These are phyloP conservation scores for Quercus rubra DNA, from an alignment of 306 rosid genomes.

Conservation along the genomic window DNA sequence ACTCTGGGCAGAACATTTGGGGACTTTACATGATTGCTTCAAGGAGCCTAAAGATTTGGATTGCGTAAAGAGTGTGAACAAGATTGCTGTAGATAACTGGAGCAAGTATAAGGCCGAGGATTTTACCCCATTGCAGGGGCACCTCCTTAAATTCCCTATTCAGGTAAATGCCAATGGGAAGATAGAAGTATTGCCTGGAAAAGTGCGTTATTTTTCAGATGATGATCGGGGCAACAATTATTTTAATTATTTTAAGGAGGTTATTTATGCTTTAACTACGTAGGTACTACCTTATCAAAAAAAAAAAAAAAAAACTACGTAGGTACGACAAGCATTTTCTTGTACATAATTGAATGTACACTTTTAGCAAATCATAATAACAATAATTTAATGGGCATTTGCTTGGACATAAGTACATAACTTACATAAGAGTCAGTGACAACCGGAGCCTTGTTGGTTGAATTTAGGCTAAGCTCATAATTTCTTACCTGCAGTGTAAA, in stretches of 20 bases:
- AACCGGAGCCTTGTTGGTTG: not conserved
- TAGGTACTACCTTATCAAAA: not conserved
- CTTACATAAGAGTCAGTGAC: not conserved
- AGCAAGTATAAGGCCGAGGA: conserved; percentile 44
- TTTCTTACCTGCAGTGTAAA: not conserved
- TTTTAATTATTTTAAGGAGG: no score
- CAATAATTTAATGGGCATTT: not conserved
- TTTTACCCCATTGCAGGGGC: conserved; percentile 62
- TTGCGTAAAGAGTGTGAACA: conserved; percentile 61
- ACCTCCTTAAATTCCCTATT: conserved; percentile 51
- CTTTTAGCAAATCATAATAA: no score
- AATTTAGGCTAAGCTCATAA: not conserved
- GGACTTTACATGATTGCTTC: conserved; percentile 44
- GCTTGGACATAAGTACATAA: not conserved
- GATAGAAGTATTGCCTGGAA: conserved; percentile 33
- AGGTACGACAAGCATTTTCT: not conserved
- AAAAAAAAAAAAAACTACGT: conserved; percentile 26
- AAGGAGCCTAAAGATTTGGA: conserved; percentile 51
- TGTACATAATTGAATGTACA: not conserved
- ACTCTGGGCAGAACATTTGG: conserved; percentile 88
- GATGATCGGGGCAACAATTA: conserved; percentile 22
- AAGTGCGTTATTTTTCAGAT: conserved; percentile 45
- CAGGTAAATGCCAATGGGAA: conserved; percentile 35
- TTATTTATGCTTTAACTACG: conserved; percentile 52
- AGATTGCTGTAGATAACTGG: conserved; percentile 72